Conservation (phyloP, 1,284 basidiomycete species). For the Amylostereum areolatum region DNA sequence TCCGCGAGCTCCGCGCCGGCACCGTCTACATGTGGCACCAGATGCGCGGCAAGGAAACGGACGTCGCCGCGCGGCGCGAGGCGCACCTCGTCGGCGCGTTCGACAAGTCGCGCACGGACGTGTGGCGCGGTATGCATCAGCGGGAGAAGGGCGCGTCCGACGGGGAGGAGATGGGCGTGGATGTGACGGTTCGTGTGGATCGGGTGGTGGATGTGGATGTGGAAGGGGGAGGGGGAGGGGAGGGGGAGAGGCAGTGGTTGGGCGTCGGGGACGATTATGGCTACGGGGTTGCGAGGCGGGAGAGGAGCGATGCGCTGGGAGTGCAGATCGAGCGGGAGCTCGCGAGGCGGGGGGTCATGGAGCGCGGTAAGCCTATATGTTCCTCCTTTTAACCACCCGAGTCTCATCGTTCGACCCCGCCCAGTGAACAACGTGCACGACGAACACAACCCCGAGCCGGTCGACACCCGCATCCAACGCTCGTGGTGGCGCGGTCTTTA, state of each 20-base stretch:
- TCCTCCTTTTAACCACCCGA: slow-evolving; percentile 15
- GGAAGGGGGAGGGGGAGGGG: slow-evolving; percentile 23
- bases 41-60: slow-evolving; percentile 42
- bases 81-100: slow-evolving; percentile 47
- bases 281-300: slow-evolving; percentile 32
- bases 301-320: slow-evolving; percentile 48
- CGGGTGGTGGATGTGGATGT: slow-evolving; percentile 22
- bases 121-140: slow-evolving; percentile 3
- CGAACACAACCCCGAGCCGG: too few species aligned
- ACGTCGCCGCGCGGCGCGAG: slow-evolving; percentile 40
- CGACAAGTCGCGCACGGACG: slow-evolving; percentile 21
- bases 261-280: slow-evolving; percentile 37
- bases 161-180: slow-evolving; percentile 16
- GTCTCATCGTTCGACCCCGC: too few species aligned
- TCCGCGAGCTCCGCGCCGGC: slow-evolving; percentile 51
- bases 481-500: slow-evolving; percentile 58
- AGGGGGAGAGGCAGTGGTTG: slow-evolving; percentile 45
- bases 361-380: slow-evolving; percentile 20
- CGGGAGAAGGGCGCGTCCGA: slow-evolving; percentile 14
- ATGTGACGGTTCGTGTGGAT: slow-evolving; percentile 25
- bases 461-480: slow-evolving; percentile 22
- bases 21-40: slow-evolving; percentile 48
- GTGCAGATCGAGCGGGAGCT: slow-evolving; percentile 49
- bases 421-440: too few species aligned
- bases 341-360: slow-evolving; percentile 35